A percentile compares a stretch with the other conserved stretches of the same genome.
phyloP scores from a whole-genome alignment of 164 flowering plant species.

The Magnolia changhungtana region DNA sequence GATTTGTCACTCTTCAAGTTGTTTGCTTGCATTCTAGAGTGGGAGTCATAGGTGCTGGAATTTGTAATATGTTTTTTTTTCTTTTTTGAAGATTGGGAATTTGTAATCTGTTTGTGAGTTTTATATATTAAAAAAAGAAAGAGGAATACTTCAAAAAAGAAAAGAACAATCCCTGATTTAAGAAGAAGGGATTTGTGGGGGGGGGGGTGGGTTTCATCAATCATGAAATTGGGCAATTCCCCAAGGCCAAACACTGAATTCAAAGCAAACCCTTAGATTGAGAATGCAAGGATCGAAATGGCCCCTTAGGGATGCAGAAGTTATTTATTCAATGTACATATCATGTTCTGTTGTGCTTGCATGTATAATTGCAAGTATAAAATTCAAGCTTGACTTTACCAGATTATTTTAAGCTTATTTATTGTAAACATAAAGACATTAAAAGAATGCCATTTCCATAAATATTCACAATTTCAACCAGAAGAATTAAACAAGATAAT shows the following conservation, averaged over 20 bases:
- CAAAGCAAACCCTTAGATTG: too few relatives aligned
- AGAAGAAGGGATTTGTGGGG: background rate
- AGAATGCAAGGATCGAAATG: background rate
- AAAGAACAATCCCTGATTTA: background rate
- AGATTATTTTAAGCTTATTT: conserved; percentile 1
- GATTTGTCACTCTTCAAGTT: too few relatives aligned
- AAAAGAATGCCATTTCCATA: background rate
- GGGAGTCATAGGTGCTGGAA: too few relatives aligned
- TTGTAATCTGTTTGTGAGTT: too few relatives aligned
- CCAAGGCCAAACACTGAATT: background rate
- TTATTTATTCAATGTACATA: background rate
- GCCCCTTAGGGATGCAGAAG: background rate
- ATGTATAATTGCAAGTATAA: background rate
- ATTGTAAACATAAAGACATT: background rate
- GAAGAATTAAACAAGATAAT: background rate
- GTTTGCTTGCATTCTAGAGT: too few relatives aligned
- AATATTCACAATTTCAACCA: background rate
- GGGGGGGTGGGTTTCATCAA: too few relatives aligned
- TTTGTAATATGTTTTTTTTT: too few relatives aligned
- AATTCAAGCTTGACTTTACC: background rate
- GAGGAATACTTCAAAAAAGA: too few relatives aligned
- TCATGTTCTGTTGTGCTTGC: background rate
- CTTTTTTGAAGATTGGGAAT: too few relatives aligned
- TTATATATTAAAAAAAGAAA: too few relatives aligned
- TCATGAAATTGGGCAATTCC: background rate